Evolutionary conservation across 371 early-diverging fungal species (phyloP).

Genomic region (Rhizopus delemar): DNA sequence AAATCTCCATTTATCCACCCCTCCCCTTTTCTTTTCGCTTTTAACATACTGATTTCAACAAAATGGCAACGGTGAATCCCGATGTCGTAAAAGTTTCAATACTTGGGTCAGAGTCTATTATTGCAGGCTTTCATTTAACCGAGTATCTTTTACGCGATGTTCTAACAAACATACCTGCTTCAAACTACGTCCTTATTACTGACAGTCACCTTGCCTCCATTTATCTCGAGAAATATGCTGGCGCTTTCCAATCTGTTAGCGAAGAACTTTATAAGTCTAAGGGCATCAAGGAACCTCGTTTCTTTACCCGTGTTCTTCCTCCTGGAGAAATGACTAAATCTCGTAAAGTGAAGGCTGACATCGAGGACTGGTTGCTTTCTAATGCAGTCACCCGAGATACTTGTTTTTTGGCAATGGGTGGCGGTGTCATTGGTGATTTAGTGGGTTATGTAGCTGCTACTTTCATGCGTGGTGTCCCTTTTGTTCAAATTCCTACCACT

Average conservation of each 20-base stretch:
- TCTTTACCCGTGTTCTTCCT: slow-evolving; percentile 80
- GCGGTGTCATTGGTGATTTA: slow-evolving; percentile 97
- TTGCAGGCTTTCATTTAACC: slow-evolving; percentile 82
- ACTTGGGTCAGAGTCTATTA: slow-evolving; percentile 84
- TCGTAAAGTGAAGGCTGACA: slow-evolving; percentile 80
- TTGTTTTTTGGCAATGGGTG: slow-evolving; percentile 92
- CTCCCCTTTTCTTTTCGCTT: background rate
- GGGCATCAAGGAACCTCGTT: slow-evolving; percentile 51
- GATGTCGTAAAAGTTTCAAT: slow-evolving; percentile 78
- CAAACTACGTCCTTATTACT: slow-evolving; percentile 87
- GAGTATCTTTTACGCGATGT: slow-evolving; percentile 77
- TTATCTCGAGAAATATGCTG: slow-evolving; percentile 65
- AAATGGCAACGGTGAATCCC: slow-evolving; percentile 25
- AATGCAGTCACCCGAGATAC: slow-evolving; percentile 92
- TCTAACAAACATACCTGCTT: slow-evolving; percentile 71
- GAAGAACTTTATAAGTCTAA: slow-evolving; percentile 26
- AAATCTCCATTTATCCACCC: background rate
- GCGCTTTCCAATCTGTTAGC: slow-evolving; percentile 44
- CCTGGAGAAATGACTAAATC: slow-evolving; percentile 93
- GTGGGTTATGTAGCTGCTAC: slow-evolving; percentile 96
- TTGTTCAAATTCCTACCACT: slow-evolving; percentile 95
- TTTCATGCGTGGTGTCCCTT: slow-evolving; percentile 95
- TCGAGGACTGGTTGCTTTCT: slow-evolving; percentile 91
- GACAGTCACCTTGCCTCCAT: slow-evolving; percentile 82
- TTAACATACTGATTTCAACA: background rate